phyloP scores from a whole-genome alignment of 1,139 yeast genomes.

The Nadsonia commutata region DNA sequence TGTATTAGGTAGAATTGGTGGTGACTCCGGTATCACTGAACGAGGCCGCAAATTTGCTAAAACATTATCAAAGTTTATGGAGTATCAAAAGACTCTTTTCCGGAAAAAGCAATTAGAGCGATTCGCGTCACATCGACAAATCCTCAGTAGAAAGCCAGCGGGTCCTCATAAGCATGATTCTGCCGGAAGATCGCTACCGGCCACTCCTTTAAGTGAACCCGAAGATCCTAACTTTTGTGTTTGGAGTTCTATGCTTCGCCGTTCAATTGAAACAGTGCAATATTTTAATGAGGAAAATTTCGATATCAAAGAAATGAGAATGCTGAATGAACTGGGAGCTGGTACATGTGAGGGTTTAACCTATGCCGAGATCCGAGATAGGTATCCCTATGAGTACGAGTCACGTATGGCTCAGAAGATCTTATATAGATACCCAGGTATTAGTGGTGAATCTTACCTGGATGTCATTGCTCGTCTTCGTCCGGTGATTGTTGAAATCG shows the following conservation, averaged over 20 bases:
- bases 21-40: constrained; percentile 67
- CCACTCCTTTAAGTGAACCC: constrained; percentile 27
- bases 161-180: constrained; percentile 2
- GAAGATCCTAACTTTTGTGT: constrained; percentile 66
- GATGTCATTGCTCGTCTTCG: constrained; percentile 85
- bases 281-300: constrained; percentile 52
- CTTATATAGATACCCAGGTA: constrained; percentile 83
- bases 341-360: constrained; percentile 91
- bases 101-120: constrained; percentile 46
- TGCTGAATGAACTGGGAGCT: constrained; percentile 87
- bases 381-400: constrained; percentile 64
- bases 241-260: constrained; percentile 78
- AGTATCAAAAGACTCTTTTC: constrained; percentile 56
- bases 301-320: constrained; percentile 77
- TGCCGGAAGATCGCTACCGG: constrained; percentile 17
- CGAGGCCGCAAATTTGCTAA: constrained; percentile 64
- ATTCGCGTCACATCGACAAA: constrained; percentile 24
- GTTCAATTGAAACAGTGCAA: constrained; percentile 68
- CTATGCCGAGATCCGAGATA: constrained; percentile 58
- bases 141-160: constrained; percentile 14
- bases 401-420: constrained; percentile 64
- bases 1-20: constrained; percentile 78
- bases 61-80: constrained; percentile 62
- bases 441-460: constrained; percentile 91
- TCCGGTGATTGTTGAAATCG: constrained; percentile 84